A percentile compares a stretch with the other conserved stretches of the same genome.
Evolutionary conservation across 140 eudicot genomes (phyloP).

Genomic region (Oenanthe javanica): DNA sequence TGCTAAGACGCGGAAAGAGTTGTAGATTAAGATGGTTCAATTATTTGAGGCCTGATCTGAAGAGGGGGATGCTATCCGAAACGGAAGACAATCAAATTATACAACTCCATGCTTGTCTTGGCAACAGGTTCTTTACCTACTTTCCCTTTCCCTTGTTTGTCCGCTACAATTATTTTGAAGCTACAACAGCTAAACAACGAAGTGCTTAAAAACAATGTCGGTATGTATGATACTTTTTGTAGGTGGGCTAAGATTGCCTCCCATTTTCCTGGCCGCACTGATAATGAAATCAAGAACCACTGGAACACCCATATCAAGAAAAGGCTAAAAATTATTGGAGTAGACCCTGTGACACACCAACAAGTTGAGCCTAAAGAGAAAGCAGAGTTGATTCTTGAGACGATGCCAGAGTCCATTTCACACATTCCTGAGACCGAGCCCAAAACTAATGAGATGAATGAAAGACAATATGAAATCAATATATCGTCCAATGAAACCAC

Average conservation of each 20-base stretch:
- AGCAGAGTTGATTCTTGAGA: slow-evolving; percentile 9
- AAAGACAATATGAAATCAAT: slow-evolving; percentile 5
- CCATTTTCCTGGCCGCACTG: slow-evolving; percentile 72
- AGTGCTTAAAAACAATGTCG: background rate
- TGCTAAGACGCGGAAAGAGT: slow-evolving; percentile 73
- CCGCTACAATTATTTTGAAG: background rate
- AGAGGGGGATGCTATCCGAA: slow-evolving; percentile 62
- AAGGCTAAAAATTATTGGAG: slow-evolving; percentile 47
- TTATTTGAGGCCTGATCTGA: slow-evolving; percentile 68
- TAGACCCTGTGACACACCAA: slow-evolving; percentile 41
- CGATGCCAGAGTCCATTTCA: background rate
- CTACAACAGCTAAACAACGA: background rate
- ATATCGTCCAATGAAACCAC: background rate
- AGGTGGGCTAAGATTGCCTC: slow-evolving; percentile 82
- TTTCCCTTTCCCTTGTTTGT: background rate
- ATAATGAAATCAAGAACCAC: slow-evolving; percentile 69
- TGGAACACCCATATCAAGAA: slow-evolving; percentile 85
- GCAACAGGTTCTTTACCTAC: slow-evolving; percentile 44
- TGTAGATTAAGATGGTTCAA: slow-evolving; percentile 78
- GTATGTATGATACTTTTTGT: background rate
- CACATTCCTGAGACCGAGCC: background rate
- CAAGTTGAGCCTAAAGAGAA: slow-evolving; percentile 29
- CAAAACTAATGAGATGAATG: slow-evolving; percentile 14
- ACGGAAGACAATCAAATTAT: slow-evolving; percentile 59
- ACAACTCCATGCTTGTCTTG: slow-evolving; percentile 65